phyloP scores from a whole-genome alignment of 139 green algal species.

The Choricystis sp. region DNA sequence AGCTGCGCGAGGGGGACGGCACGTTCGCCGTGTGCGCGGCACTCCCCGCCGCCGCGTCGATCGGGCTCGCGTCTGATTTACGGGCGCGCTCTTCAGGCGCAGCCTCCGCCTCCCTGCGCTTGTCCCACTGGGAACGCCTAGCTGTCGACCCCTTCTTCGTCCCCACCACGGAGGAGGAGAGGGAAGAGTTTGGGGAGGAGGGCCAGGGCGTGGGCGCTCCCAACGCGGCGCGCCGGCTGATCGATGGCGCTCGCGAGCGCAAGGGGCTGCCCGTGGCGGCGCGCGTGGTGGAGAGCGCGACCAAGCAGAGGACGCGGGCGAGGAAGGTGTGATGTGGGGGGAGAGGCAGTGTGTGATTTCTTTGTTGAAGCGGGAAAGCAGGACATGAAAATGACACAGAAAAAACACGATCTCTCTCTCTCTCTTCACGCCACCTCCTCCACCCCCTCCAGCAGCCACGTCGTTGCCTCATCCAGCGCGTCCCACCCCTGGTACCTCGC shows the following conservation, averaged over 20 bases:
- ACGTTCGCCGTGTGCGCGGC: constrained; percentile 69
- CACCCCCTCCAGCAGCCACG: constrained; percentile 8
- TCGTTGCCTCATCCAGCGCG: constrained; percentile 36
- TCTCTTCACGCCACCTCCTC: too few relatives aligned
- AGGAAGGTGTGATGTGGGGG: constrained; percentile 64
- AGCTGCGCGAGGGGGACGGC: constrained; percentile 88
- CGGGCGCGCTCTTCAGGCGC: constrained; percentile 58
- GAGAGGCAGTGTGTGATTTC: background rate
- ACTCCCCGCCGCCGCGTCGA: constrained; percentile 77
- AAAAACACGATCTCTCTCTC: background rate
- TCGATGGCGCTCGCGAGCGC: constrained; percentile 66
- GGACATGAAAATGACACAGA: too few relatives aligned
- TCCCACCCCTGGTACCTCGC: constrained; percentile 36
- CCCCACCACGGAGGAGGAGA: constrained; percentile 86
- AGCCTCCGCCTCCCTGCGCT: constrained; percentile 66
- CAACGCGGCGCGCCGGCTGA: constrained; percentile 67
- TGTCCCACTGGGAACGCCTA: constrained; percentile 90
- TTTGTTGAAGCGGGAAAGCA: too few relatives aligned
- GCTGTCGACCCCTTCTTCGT: constrained; percentile 91
- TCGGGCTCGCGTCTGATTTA: constrained; percentile 93
- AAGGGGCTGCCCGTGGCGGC: constrained; percentile 91
- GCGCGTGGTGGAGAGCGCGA: constrained; percentile 85
- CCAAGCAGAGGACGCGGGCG: constrained; percentile 92
- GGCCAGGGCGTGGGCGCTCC: constrained; percentile 29
- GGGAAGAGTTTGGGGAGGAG: constrained; percentile 93